Conservation (phyloP, 257 asterid genomes). For the Lavandula angustifolia region DNA sequence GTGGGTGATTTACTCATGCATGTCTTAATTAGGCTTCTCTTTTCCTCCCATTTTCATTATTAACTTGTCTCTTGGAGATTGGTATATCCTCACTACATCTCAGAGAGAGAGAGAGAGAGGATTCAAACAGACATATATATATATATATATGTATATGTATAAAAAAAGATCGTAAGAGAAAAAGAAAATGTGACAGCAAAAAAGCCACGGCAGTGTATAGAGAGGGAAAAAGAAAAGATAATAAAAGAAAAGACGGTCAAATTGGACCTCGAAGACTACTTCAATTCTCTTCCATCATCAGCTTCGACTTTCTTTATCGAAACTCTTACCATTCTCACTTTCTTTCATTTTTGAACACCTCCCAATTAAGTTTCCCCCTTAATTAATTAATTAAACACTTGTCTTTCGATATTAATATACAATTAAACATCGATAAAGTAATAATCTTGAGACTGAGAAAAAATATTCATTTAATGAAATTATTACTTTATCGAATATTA, state of each 20-base stretch:
- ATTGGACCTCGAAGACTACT: conserved; percentile 91
- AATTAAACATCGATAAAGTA: too few species aligned
- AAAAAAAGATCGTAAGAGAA: conserved; percentile 35
- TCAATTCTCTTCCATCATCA: conserved; percentile 59
- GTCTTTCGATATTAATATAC: background rate
- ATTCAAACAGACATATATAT: conserved; percentile 37
- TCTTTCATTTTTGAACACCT: conserved; percentile 37
- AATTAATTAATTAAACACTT: background rate
- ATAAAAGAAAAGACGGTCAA: conserved; percentile 86
- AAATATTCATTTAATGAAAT: too few species aligned
- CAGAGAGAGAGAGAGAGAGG: conserved; percentile 20
- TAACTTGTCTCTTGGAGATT: conserved; percentile 43
- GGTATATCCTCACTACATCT: conserved; percentile 37
- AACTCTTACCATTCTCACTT: conserved; percentile 58
- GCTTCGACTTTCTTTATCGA: conserved; percentile 84
- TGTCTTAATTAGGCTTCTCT: conserved; percentile 32
- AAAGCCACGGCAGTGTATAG: conserved; percentile 58
- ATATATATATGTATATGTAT: background rate
- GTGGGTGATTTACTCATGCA: conserved; percentile 52
- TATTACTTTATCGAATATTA: too few species aligned
- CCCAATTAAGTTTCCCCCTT: conserved; percentile 24
- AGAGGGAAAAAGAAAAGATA: conserved; percentile 56
- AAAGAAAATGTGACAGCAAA: conserved; percentile 75
- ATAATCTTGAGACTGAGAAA: too few species aligned
- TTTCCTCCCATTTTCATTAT: conserved; percentile 25